Base-by-base conservation (phyloP, 2,329 filamentous ascomycete species). In the Ceratocystis colombiana region DNA sequence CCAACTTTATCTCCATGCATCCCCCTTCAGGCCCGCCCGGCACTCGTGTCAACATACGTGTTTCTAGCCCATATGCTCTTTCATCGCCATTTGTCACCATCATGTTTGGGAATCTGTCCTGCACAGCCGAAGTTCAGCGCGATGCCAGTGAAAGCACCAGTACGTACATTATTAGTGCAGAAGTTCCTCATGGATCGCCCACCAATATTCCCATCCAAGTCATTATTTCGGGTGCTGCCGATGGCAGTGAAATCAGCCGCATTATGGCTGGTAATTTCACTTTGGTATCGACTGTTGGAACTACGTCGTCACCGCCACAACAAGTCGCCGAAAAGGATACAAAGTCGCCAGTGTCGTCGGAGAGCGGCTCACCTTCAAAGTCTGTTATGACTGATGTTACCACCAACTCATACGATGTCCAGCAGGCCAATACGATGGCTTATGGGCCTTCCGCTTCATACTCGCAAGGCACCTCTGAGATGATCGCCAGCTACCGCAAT, bases 31-130 rank as follows among this genome's bases (percentile, higher is more conserved):
- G 91, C 55, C 76, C 80, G 44, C 81, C 83, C 72, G 88, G 88
- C 65, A 88, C 87, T 22, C 86, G 86, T 71, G 78, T 96, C 8
- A 81, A 83, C 68, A 80, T 96, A 69, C 87, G 89, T 73, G 82
- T 96, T 37, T 85, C 86, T 64, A 87, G 88, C 55, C 82, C 86
- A 68, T 89, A 89, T 22, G 30, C 46, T 7, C 37, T 68, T 22
- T 61, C 64, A 12, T 57, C 66, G 5, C 22, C 46, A 37, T 62
- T 63, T 61, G 61, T 62, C 25, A 4, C 33, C 2, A 30, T 68
- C 10, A 12, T 41, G 12, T 65, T 68, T 30, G 63, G 63, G 3
- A 50, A 46, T 37, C 25, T 63, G 15, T 12, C 44, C 4, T 28
- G 86, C 74, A 79, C 84, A 65, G 86, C 86, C 67, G 81, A 86